Evolutionary conservation across 768 basidiomycete species (phyloP), one percentile per base, ranked within the genome.

Genomic region (Infundibulicybe gibba): DNA sequence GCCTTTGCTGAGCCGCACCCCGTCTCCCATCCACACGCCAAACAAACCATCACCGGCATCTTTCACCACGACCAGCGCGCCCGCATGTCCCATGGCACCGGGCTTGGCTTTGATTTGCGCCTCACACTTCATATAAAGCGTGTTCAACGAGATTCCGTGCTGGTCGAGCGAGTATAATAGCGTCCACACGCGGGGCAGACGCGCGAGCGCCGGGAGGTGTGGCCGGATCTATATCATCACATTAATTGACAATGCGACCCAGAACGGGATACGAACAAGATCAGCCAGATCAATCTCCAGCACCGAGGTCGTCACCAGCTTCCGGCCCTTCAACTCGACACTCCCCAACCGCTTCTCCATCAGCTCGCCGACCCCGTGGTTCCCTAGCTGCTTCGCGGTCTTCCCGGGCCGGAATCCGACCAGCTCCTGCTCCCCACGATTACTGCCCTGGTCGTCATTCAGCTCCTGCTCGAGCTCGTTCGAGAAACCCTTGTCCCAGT

Each of bases 81-180:
- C 71, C 8, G 54, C 57, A 3, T 60, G 59, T 6, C 59, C 61
- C n/a, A 61, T 47, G 2, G 58, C 55, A 16, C 63, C 61, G 2
- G 61, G 55, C 11, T 58, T 60, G 0, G 67, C 53, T n/a, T 64
- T 56, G 20, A 65, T 60, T 3, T 57, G 61, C 1, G 68, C 59
- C 43, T 79, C 80, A 44, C 84, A 88, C 1, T 76, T 76, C 2
- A 75, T 57, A 62, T 97, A 97, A 5, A 97, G 76, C 1, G 95
- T 97, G 39, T 86, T 83, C 12, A 97, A 73, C 11, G 92, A 94
- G 39, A 94, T 93, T 0, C 95, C 95, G 54, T 98, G 89, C 57
- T 97, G 94, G 58, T 98, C 95, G 14, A 97, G 75, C 13, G 91
- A 94, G 67, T 94, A 94, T 5, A 93, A 66, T 0, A 94, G 76